Percentiles rank a stretch among this genome's conserved stretches.
Evolutionary conservation across 108 stramenopile genomes (phyloP).

Genomic region (Fistulifera solaris): DNA sequence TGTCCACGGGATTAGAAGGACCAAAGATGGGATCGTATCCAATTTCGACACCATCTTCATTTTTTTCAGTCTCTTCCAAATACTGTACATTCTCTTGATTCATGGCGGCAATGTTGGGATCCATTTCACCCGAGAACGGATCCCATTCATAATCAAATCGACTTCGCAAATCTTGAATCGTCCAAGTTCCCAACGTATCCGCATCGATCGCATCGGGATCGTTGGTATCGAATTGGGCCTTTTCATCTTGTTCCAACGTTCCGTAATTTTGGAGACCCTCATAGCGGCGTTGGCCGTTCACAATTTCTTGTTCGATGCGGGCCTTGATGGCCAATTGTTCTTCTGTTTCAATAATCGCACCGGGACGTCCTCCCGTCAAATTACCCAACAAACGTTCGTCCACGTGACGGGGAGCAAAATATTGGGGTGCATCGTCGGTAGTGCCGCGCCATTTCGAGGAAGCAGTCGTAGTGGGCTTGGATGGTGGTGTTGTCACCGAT

Average conservation of each 20-base stretch:
- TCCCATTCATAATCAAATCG: conserved; percentile 78
- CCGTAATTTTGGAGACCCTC: conserved; percentile 24
- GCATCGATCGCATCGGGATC: conserved; percentile 65
- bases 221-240: conserved; percentile 32
- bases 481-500: too few species aligned
- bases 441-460: neutral
- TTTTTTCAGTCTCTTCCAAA: conserved; percentile 30
- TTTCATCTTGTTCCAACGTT: conserved; percentile 16
- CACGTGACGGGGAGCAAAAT: conserved; percentile 3
- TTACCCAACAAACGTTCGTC: conserved; percentile 11
- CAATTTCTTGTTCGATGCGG: conserved; percentile 30
- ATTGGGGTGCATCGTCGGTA: neutral
- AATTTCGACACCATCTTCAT: conserved; percentile 75
- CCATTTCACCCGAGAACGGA: conserved; percentile 32
- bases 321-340: conserved; percentile 25
- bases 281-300: conserved; percentile 19
- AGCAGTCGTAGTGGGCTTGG: too few species aligned
- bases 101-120: conserved; percentile 13
- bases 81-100: conserved; percentile 3
- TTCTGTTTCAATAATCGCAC: conserved; percentile 44
- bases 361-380: conserved; percentile 47
- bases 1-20: conserved; percentile 64
- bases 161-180: conserved; percentile 35
- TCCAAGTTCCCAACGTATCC: conserved; percentile 50
- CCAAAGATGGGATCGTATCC: conserved; percentile 73